Conservation (phyloP, 2,329 filamentous ascomycete species). For the Calonectria fujianensis region DNA sequence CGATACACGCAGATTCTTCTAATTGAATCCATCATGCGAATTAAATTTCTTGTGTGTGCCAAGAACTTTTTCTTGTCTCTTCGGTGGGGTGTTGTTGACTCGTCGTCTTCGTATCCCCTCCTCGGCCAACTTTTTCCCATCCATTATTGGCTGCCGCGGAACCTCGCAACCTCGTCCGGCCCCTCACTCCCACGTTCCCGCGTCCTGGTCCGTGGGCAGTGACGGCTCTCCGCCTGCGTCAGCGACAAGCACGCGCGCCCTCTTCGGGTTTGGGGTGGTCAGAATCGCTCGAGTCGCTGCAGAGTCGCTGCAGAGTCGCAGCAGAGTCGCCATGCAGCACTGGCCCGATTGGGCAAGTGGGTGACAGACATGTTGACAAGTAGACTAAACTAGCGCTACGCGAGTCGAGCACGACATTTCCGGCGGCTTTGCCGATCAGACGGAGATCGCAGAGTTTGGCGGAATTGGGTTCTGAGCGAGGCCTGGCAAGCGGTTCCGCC, state of each 20-base stretch:
- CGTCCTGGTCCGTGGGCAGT: background rate
- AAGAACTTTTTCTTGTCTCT: background rate
- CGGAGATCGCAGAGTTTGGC: background rate
- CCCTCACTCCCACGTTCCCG: background rate
- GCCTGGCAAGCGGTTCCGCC: background rate
- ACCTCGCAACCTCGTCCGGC: background rate
- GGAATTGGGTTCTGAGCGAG: background rate
- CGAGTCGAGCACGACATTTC: constrained; percentile 3
- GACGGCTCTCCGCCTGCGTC: background rate
- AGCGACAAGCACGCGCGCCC: background rate
- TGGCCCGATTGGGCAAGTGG: constrained; percentile 9
- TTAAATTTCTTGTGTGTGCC: background rate
- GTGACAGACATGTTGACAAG: too few relatives aligned
- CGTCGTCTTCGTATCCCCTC: background rate
- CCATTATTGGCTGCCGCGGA: background rate
- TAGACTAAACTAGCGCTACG: background rate
- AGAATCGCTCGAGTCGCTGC: background rate
- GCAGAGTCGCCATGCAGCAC: background rate
- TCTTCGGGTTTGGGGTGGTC: constrained; percentile 5
- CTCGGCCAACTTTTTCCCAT: constrained; percentile 1
- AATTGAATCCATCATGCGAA: too few relatives aligned
- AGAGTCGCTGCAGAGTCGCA: too few relatives aligned
- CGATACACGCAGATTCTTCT: too few relatives aligned
- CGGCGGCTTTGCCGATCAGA: background rate
- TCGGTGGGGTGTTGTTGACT: background rate